These are phyloP conservation scores for Sistotremastrum suecicum DNA, from an alignment of 768 basidiomycete species.

Conservation along the genomic window DNA sequence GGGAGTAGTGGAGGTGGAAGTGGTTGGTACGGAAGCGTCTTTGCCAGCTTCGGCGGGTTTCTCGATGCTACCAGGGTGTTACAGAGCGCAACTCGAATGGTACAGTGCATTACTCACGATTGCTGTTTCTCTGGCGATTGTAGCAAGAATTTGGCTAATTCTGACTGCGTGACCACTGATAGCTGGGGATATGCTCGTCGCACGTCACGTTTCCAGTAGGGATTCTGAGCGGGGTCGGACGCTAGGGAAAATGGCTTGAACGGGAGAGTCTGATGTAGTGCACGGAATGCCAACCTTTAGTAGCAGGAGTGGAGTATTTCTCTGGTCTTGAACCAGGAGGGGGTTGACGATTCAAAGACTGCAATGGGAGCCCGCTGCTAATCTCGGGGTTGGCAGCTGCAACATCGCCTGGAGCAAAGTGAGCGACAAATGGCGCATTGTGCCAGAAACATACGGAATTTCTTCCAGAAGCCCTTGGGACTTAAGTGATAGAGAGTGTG, in stretches of 20 bases:
- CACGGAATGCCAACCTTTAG: conserved; percentile 43
- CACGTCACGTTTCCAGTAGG: conserved; percentile 95
- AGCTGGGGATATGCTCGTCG: conserved; percentile 86
- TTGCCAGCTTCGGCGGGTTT: conserved; percentile 29
- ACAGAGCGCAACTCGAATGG: background rate
- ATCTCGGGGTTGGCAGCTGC: conserved; percentile 82
- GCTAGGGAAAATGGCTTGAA: conserved; percentile 25
- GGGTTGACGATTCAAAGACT: conserved; percentile 60
- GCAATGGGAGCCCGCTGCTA: conserved; percentile 76
- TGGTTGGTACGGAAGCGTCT: conserved; percentile 30
- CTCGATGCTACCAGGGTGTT: conserved; percentile 28
- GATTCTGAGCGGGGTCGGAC: conserved; percentile 77
- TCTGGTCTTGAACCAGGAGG: conserved; percentile 84
- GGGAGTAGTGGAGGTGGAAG: conserved; percentile 25
- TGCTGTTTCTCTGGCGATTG: conserved; percentile 49
- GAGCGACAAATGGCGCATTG: background rate
- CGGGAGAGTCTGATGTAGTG: background rate
- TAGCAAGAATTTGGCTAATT: conserved; percentile 68
- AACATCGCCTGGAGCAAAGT: conserved; percentile 48
- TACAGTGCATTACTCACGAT: conserved; percentile 35
- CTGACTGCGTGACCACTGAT: conserved; percentile 74
- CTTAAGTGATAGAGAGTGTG: conserved; percentile 82
- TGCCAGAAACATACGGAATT: conserved; percentile 55
- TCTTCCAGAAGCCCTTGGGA: conserved; percentile 93
- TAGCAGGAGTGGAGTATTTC: conserved; percentile 75